Conservation (phyloP, 495 filamentous ascomycete genomes). For the Penicillium egyptiacum region DNA sequence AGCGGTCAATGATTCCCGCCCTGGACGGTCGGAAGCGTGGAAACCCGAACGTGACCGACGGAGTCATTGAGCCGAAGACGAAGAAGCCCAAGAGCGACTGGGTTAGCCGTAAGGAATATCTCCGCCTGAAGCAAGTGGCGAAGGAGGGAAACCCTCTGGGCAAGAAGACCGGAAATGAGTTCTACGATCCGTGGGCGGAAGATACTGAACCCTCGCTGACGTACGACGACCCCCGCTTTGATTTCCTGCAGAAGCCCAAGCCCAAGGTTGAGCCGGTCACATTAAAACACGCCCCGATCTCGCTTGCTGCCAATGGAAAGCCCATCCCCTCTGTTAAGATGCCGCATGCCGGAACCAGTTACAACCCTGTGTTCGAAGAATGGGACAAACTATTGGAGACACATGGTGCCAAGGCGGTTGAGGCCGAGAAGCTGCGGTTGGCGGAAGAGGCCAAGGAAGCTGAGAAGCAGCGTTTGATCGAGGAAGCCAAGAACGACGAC, state of each 20-base stretch:
- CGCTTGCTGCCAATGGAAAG: slow-evolving; percentile 76
- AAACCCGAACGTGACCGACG: slow-evolving; percentile 57
- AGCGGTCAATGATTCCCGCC: slow-evolving; percentile 75
- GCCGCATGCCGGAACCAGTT: slow-evolving; percentile 80
- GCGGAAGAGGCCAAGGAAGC: slow-evolving; percentile 63
- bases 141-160: slow-evolving; percentile 63
- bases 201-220: slow-evolving; percentile 39
- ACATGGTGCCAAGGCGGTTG: slow-evolving; percentile 75
- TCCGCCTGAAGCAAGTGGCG: slow-evolving; percentile 72
- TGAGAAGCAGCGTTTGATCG: slow-evolving; percentile 48
- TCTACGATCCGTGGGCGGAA: slow-evolving; percentile 78
- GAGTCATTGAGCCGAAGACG: slow-evolving; percentile 61
- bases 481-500: slow-evolving; percentile 64
- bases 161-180: slow-evolving; percentile 52
- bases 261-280: slow-evolving; percentile 72
- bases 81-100: slow-evolving; percentile 75
- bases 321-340: slow-evolving; percentile 71
- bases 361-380: slow-evolving; percentile 84
- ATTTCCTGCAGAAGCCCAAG: slow-evolving; percentile 63
- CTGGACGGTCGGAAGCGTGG: slow-evolving; percentile 74
- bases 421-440: slow-evolving; percentile 74
- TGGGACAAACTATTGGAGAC: slow-evolving; percentile 72
- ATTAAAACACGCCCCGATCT: slow-evolving; percentile 71
- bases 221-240: slow-evolving; percentile 51
- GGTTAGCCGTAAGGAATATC: slow-evolving; percentile 77